A percentile compares a stretch with the other conserved stretches of the same genome.
phyloP scores from a whole-genome alignment of 2,329 filamentous ascomycete genomes.

The Thelonectria blattea region DNA sequence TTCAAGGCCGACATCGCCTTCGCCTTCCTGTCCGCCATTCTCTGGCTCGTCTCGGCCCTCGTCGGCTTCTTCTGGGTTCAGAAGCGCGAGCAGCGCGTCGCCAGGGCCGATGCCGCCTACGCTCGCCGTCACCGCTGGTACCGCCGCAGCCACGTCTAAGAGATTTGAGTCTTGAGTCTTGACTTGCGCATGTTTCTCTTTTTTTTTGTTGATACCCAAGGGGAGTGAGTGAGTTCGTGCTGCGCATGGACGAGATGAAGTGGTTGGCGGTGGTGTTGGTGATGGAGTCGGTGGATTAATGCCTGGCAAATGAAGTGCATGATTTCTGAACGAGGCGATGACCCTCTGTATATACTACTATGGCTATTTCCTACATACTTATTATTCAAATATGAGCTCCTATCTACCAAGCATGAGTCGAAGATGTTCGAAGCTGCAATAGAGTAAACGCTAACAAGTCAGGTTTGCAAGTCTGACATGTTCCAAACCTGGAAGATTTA shows the following conservation, averaged over 20 bases:
- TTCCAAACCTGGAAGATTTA: too few species aligned
- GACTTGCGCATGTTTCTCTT: constrained; percentile 6
- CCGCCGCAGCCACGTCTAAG: constrained; percentile 51
- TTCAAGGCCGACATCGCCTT: constrained; percentile 77
- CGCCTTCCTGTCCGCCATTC: constrained; percentile 71
- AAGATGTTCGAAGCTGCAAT: background rate
- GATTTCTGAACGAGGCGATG: background rate
- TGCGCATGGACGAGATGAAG: constrained; percentile 2
- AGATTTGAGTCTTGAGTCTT: background rate
- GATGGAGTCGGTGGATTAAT: background rate
- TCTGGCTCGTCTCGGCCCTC: constrained; percentile 71
- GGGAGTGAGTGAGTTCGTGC: constrained; percentile 8
- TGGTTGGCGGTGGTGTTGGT: background rate
- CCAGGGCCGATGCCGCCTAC: constrained; percentile 39
- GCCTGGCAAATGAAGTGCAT: background rate
- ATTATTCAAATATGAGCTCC: background rate
- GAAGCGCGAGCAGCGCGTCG: constrained; percentile 45
- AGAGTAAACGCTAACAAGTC: too few species aligned
- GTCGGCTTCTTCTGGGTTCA: constrained; percentile 63
- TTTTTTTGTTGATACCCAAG: constrained; percentile 11
- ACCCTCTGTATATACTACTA: background rate
- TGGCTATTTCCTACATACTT: background rate
- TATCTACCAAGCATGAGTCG: background rate
- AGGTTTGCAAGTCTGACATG: too few species aligned
- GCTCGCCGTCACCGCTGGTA: constrained; percentile 48